Base-by-base conservation (phyloP, 768 basidiomycete genomes). In the Sistotremastrum niveocremeum region DNA sequence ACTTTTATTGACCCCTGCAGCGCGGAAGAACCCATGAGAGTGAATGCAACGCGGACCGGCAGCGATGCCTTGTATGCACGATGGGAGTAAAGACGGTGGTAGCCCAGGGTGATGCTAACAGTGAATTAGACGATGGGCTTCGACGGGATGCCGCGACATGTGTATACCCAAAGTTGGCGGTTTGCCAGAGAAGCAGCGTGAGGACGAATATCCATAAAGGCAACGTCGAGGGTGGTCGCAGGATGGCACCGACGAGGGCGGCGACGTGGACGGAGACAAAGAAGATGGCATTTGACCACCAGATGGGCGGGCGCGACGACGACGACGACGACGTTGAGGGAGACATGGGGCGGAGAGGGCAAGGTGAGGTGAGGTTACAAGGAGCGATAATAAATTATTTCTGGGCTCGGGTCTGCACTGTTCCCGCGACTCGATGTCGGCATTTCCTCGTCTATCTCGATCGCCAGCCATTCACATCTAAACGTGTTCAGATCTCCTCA, bases 1-100 rank as follows among this genome's bases (percentile, higher is more conserved):
- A 79, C 79, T 69, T 84, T 83, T 56, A 85, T 82, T 38, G 80
- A 83, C 3, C 84, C 85, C 56, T 87, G 84, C 52, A 85, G 82
- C 1, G 77, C 84, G 41, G 79, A 72, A 3, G 79, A 74, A 1
- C 85, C 84, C 57, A 86, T 62, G 31, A 72, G 61, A 12, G 83
- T 80, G 33, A 87, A 62, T 20, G 72, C 60, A 4, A 78, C 52
- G 7, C 83, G 69, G 37, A 83, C 72, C 7, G 65, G 66, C 11
- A 72, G 46, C 1, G 63, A 63, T 4, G 83, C 83, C 12, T 70
- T 69, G 59, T 83, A 85, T 2, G 82, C 69, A 4, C 74, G 71
- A 55, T 86, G 84, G 4, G 83, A 83, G 61, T 80, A 85, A n/a
- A 87, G 61, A 35, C 84, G 71, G 56, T 86, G 84, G 57, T 86